Evolutionary conservation across 2,329 filamentous ascomycete species (phyloP).

Genomic region (Penicillium verrucosum): DNA sequence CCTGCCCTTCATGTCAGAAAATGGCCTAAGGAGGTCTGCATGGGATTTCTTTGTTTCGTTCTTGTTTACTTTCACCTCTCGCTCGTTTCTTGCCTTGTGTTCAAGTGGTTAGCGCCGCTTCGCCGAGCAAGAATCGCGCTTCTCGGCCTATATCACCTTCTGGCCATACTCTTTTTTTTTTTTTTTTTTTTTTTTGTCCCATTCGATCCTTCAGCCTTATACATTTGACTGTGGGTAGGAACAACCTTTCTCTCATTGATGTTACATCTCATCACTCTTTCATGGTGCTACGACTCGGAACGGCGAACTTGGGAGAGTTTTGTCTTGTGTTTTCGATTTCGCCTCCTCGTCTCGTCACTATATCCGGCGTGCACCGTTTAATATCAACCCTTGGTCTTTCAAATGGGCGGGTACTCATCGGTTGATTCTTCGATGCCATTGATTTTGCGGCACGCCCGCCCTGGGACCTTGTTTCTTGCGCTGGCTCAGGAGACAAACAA

Average conservation of each 20-base stretch:
- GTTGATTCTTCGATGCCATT: slow-evolving; percentile 3
- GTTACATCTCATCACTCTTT: slow-evolving; percentile 34
- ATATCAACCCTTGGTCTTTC: slow-evolving; percentile 18
- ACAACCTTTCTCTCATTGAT: slow-evolving; percentile 28
- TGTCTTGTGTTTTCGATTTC: slow-evolving; percentile 19
- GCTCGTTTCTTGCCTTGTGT: slow-evolving; percentile 6
- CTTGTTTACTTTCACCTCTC: slow-evolving; percentile 14
- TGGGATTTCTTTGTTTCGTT: slow-evolving; percentile 17
- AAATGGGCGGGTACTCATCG: slow-evolving; percentile 4
- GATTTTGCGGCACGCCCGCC: not conserved
- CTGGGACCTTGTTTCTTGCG: not conserved
- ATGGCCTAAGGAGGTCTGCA: slow-evolving; percentile 17
- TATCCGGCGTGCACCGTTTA: slow-evolving; percentile 20
- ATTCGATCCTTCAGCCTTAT: slow-evolving; percentile 21
- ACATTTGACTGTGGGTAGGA: slow-evolving; percentile 22
- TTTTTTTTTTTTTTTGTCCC: slow-evolving; percentile 14
- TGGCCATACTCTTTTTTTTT: slow-evolving; percentile 7
- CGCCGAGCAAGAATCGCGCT: slow-evolving; percentile 7
- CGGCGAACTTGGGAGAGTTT: slow-evolving; percentile 33
- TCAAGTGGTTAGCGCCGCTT: slow-evolving; percentile 4
- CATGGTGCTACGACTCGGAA: slow-evolving; percentile 40
- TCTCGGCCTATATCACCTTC: slow-evolving; percentile 13
- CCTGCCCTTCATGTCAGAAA: slow-evolving; percentile 18
- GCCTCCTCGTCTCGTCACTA: slow-evolving; percentile 17
- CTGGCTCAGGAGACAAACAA: not conserved